Conservation (phyloP, 2,329 filamentous ascomycete species). For the Fusarium multiceps region DNA sequence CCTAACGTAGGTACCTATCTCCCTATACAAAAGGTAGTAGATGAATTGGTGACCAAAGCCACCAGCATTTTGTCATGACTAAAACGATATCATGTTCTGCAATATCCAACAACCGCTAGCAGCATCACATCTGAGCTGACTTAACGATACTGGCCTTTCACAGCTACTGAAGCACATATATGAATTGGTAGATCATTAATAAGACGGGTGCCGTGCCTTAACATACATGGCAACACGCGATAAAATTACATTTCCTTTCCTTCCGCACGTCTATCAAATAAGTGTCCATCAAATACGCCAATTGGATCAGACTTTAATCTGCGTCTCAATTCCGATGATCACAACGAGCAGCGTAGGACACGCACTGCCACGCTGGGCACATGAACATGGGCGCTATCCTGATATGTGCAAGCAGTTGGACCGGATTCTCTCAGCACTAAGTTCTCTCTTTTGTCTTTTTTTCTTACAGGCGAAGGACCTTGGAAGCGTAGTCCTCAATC, state of each 20-base stretch:
- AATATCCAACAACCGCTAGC: not conserved
- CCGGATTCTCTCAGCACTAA: slow-evolving; percentile 26
- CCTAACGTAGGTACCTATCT: too few species aligned
- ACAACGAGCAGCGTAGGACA: slow-evolving; percentile 30
- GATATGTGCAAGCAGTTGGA: slow-evolving; percentile 24
- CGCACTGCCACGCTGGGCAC: slow-evolving; percentile 26
- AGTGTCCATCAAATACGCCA: slow-evolving; percentile 45
- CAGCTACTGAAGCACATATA: slow-evolving; percentile 9
- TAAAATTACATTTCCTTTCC: slow-evolving; percentile 56
- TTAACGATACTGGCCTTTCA: not conserved
- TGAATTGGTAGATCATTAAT: slow-evolving; percentile 49
- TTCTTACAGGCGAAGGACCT: slow-evolving; percentile 80
- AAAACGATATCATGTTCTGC: not conserved
- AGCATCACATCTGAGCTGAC: not conserved
- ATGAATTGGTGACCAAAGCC: not conserved
- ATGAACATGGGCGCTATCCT: slow-evolving; percentile 15
- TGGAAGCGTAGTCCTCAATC: slow-evolving; percentile 88
- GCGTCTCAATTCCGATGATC: slow-evolving; percentile 27
- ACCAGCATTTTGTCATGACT: not conserved
- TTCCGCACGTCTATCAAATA: slow-evolving; percentile 52
- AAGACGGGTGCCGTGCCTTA: slow-evolving; percentile 46
- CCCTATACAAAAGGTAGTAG: not conserved
- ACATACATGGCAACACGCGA: slow-evolving; percentile 54
- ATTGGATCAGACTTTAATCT: slow-evolving; percentile 37
- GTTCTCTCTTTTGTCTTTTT: slow-evolving; percentile 48